Conservation (phyloP, 352 stramenopile genomes). For the Pythium phragmiticola region DNA sequence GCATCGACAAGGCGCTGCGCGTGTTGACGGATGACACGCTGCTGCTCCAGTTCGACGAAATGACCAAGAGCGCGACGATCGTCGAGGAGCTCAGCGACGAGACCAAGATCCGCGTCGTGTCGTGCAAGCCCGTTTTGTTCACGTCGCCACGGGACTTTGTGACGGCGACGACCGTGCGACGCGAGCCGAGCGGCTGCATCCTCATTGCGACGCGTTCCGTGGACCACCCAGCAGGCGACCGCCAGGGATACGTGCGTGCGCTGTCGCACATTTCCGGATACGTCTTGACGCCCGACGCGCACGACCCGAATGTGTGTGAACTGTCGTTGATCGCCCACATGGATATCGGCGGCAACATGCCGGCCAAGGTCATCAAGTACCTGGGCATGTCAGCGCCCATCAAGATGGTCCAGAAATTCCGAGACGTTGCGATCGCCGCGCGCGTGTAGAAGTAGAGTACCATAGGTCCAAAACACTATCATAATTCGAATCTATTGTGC, state of each 20-base stretch:
- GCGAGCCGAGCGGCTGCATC: constrained; percentile 46
- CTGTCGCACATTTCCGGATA: constrained; percentile 61
- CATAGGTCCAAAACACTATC: no score
- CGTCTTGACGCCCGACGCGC: constrained; percentile 60
- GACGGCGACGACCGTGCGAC: constrained; percentile 53
- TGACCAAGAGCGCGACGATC: constrained; percentile 63
- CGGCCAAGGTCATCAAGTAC: constrained; percentile 63
- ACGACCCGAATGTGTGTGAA: constrained; percentile 62
- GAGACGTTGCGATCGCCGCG: constrained; percentile 16
- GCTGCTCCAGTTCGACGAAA: constrained; percentile 74
- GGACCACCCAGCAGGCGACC: constrained; percentile 46
- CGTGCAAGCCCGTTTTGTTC: constrained; percentile 72
- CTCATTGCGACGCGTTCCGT: constrained; percentile 77
- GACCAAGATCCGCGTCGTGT: constrained; percentile 61
- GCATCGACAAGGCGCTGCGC: constrained; percentile 45
- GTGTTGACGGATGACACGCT: constrained; percentile 54
- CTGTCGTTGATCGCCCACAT: constrained; percentile 72
- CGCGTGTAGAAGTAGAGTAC: not conserved
- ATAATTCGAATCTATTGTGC: no score
- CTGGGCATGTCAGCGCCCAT: constrained; percentile 74
- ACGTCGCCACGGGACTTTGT: constrained; percentile 71
- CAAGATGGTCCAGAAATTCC: constrained; percentile 78
- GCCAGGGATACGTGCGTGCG: constrained; percentile 30
- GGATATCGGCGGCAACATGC: constrained; percentile 68
- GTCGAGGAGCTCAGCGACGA: constrained; percentile 62